These are phyloP conservation scores for Rhodotorula sp. DNA, from an alignment of 1,284 basidiomycete genomes.

Conservation along the genomic window DNA sequence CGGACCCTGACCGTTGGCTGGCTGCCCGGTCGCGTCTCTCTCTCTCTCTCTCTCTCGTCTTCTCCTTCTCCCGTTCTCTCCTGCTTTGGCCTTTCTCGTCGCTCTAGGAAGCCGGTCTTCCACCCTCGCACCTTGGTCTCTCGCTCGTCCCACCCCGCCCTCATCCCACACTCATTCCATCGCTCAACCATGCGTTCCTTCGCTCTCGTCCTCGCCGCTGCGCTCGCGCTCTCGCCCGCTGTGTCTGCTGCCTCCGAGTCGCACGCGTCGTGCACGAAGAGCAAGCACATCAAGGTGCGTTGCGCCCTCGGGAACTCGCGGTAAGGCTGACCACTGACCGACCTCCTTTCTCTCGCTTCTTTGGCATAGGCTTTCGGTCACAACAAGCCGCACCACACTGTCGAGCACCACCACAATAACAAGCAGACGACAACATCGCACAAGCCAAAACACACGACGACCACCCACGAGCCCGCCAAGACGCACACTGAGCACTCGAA, in stretches of 20 bases:
- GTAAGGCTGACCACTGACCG: background rate
- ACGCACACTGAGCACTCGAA: background rate
- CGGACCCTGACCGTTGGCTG: background rate
- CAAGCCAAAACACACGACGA: background rate
- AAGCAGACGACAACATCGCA: background rate
- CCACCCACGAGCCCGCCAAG: background rate
- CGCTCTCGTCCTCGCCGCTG: background rate
- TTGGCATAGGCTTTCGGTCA: background rate
- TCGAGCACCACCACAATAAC: background rate
- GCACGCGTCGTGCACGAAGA: too few species aligned
- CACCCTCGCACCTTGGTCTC: background rate
- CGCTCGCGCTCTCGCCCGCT: background rate
- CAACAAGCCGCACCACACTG: background rate
- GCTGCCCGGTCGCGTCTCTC: background rate
- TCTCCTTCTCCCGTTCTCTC: background rate
- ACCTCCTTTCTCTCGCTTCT: background rate
- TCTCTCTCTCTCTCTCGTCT: background rate
- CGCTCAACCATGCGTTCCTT: background rate
- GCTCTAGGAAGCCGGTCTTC: slow-evolving; percentile 7
- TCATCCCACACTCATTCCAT: background rate
- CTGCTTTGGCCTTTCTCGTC: background rate
- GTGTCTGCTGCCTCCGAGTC: background rate
- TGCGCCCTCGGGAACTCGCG: too few species aligned
- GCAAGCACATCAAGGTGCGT: background rate
- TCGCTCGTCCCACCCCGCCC: background rate